phyloP scores from a whole-genome alignment of 768 basidiomycete species.

The Collybiopsis confluens region DNA sequence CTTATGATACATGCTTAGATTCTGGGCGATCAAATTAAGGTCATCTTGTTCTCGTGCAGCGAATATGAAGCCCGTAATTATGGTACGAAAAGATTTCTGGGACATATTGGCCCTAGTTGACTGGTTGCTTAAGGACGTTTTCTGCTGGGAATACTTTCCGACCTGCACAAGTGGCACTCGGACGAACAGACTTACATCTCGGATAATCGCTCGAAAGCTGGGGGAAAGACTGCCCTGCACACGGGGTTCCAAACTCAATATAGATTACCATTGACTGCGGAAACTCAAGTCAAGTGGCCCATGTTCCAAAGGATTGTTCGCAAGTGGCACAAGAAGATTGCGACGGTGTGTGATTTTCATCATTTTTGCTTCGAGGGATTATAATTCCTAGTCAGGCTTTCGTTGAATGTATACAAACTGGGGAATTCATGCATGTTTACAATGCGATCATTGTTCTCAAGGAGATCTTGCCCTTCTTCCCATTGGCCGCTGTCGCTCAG shows the following conservation, averaged over 20 bases:
- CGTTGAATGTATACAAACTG: conserved; percentile 74
- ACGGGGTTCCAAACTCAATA: conserved; percentile 65
- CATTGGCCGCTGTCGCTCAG: conserved; percentile 53
- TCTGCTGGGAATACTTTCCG: conserved; percentile 70
- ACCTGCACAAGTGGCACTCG: conserved; percentile 75
- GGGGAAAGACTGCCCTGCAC: conserved; percentile 54
- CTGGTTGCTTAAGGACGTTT: conserved; percentile 70
- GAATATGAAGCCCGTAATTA: conserved; percentile 96
- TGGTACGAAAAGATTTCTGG: conserved; percentile 38
- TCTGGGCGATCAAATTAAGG: conserved; percentile 79
- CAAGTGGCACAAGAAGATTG: conserved; percentile 83
- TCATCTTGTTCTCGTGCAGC: conserved; percentile 87
- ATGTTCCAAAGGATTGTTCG: conserved; percentile 65
- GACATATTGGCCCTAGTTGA: neutral
- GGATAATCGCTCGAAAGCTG: conserved; percentile 63
- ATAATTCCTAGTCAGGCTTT: conserved; percentile 50
- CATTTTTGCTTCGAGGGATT: neutral
- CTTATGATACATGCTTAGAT: conserved; percentile 44
- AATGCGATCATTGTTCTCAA: conserved; percentile 94
- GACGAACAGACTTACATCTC: conserved; percentile 72
- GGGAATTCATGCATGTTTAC: conserved; percentile 96
- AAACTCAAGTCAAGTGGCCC: conserved; percentile 61
- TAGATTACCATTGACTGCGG: conserved; percentile 30
- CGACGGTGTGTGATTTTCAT: conserved; percentile 42
- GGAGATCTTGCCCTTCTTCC: conserved; percentile 88